Base-by-base conservation (phyloP, 495 filamentous ascomycete genomes). In the Hapsidospora chrysogenum region DNA sequence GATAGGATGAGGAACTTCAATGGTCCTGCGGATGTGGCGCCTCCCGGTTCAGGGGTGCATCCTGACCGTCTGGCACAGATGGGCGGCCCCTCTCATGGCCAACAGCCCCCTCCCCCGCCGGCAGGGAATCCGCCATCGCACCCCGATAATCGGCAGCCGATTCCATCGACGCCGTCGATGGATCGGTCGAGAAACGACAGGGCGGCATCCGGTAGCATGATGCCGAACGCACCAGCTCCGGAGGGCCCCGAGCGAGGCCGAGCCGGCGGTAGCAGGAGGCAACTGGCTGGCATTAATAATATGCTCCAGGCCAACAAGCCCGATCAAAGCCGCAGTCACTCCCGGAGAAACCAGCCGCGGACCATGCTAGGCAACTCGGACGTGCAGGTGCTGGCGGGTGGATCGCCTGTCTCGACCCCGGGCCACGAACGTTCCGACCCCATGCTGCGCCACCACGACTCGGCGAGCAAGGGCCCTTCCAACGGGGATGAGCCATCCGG, bases 201-300 rank as follows among this genome's bases (percentile, higher is more conserved):
- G n/a, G n/a, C n/a, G n/a, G n/a, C n/a, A n/a, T n/a, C n/a, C n/a
- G n/a, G n/a, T n/a, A n/a, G n/a, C n/a, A n/a, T n/a, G n/a, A n/a
- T n/a, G n/a, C n/a, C n/a, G n/a, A n/a, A n/a, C n/a, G n/a, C n/a
- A n/a, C n/a, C n/a, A n/a, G n/a, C n/a, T n/a, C n/a, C n/a, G n/a
- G 8, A 30, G 28, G 40, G 36, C 3, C 36, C 42, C 9, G 49
- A 49, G 34, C 42, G n/a, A n/a, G 51, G 58, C 30, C 50, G 59
- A 16, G 46, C 54, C n/a, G 51, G 61, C 25, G 47, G 45, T 19
- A 46, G 50, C 11, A 41, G 37, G 43, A 49, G 68, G 35, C 63
- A 68, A 37, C 44, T 72, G 10, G 52, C 56, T 1, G 61, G 62
- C 17, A 70, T 72, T 13, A 66, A 70, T 36, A 65, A 45, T 32